Evolutionary conservation across 495 filamentous ascomycete genomes (phyloP).

Genomic region (Hypoxylon fragiforme): DNA sequence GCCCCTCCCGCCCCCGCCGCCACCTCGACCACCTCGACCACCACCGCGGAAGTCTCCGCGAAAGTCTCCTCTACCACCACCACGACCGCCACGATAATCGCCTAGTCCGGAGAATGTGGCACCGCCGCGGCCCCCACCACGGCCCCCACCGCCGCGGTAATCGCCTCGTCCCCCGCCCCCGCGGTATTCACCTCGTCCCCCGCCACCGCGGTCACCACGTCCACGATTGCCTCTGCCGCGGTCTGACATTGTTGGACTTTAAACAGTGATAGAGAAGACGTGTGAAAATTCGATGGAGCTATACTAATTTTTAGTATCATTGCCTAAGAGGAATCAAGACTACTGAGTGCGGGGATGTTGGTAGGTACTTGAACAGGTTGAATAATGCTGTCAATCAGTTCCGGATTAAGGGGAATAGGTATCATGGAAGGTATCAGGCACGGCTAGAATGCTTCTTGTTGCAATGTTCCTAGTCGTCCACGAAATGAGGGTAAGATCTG

Average conservation of each 20-base stretch:
- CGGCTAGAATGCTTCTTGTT: not conserved
- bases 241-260: slow-evolving; percentile 21
- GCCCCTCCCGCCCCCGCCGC: slow-evolving; percentile 26
- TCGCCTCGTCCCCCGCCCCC: too few species aligned
- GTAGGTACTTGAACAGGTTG: too few species aligned
- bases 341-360: too few species aligned
- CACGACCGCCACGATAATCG: too few species aligned
- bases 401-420: not conserved
- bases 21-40: slow-evolving; percentile 18
- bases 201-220: slow-evolving; percentile 25
- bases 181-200: slow-evolving; percentile 26
- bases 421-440: not conserved
- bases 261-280: not conserved
- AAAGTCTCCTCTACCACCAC: slow-evolving; percentile 9
- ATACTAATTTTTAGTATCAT: not conserved
- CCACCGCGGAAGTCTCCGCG: too few species aligned
- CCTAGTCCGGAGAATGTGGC: too few species aligned
- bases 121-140: too few species aligned
- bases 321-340: not conserved
- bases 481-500: not conserved
- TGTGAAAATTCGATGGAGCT: not conserved
- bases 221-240: slow-evolving; percentile 33
- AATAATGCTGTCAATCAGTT: not conserved
- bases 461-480: not conserved
- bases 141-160: too few species aligned